phyloP scores from a whole-genome alignment of 139 green algal species.

The Astrephomene gubernaculifera region DNA sequence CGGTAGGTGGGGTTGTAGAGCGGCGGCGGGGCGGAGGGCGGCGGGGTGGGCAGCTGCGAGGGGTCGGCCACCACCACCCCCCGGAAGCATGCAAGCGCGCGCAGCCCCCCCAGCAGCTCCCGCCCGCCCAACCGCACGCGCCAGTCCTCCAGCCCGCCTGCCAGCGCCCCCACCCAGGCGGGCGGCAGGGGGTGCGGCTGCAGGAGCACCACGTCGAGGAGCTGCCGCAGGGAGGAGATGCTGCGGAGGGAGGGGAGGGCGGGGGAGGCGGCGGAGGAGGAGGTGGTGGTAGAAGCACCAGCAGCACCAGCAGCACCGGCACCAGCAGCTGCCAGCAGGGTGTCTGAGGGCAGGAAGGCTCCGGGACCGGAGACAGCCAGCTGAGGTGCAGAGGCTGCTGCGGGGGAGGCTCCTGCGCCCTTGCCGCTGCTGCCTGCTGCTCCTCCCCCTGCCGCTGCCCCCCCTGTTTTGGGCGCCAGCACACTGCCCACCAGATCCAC shows the following conservation, averaged over 20 bases:
- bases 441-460: not conserved
- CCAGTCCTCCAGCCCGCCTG: not conserved
- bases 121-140: not conserved
- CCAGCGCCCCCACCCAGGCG: conserved; percentile 1
- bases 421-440: not conserved
- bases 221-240: not conserved
- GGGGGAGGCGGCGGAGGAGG: not conserved
- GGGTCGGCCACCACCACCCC: not conserved
- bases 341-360: conserved; percentile 13
- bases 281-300: not conserved
- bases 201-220: conserved; percentile 9
- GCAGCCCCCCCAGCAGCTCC: conserved; percentile 6
- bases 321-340: too few relatives aligned
- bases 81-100: conserved; percentile 4
- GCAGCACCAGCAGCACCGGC: not conserved
- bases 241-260: not conserved
- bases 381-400: not conserved
- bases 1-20: not conserved
- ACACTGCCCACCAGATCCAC: not conserved
- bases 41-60: not conserved
- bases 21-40: not conserved
- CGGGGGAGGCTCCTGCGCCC: not conserved
- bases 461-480: not conserved
- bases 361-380: not conserved
- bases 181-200: not conserved